Evolutionary conservation across 2,329 filamentous ascomycete species (phyloP).

Genomic region (Curvularia hawaiiensis): DNA sequence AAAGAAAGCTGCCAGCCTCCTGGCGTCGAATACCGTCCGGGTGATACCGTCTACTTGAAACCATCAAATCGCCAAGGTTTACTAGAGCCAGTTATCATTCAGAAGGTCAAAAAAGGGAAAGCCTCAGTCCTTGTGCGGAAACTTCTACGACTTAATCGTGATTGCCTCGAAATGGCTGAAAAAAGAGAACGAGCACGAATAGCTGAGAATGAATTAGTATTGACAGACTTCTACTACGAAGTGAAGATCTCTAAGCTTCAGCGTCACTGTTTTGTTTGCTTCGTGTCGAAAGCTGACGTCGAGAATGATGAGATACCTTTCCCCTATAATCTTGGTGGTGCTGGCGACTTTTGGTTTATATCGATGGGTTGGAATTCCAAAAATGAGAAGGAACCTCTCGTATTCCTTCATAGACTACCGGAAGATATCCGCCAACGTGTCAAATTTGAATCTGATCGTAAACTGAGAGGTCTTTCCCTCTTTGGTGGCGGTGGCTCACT

Average conservation of each 20-base stretch:
- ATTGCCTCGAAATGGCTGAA: constrained; percentile 43
- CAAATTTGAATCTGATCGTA: constrained; percentile 52
- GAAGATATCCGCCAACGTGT: constrained; percentile 57
- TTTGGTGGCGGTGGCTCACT: constrained; percentile 82
- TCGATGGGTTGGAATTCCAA: constrained; percentile 41
- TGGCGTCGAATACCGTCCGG: constrained; percentile 49
- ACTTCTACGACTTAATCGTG: constrained; percentile 56
- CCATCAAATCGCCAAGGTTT: constrained; percentile 30
- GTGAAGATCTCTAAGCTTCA: constrained; percentile 53
- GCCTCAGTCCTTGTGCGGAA: constrained; percentile 54
- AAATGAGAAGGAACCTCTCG: constrained; percentile 4
- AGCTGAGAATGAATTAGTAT: constrained; percentile 64
- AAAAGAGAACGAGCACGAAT: constrained; percentile 28
- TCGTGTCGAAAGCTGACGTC: constrained; percentile 52
- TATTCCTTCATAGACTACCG: constrained; percentile 18
- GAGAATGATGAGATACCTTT: constrained; percentile 52
- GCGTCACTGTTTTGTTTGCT: constrained; percentile 64
- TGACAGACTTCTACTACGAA: constrained; percentile 54
- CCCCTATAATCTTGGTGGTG: constrained; percentile 70
- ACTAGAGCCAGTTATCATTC: constrained; percentile 67
- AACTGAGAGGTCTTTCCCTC: constrained; percentile 64
- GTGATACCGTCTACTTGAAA: constrained; percentile 66
- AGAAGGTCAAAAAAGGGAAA: constrained; percentile 43
- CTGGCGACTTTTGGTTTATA: constrained; percentile 70
- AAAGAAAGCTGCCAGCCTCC: constrained; percentile 17